These are phyloP conservation scores for Poterioochromonas sp. DNA, from an alignment of 352 stramenopile genomes.

Conservation along the genomic window DNA sequence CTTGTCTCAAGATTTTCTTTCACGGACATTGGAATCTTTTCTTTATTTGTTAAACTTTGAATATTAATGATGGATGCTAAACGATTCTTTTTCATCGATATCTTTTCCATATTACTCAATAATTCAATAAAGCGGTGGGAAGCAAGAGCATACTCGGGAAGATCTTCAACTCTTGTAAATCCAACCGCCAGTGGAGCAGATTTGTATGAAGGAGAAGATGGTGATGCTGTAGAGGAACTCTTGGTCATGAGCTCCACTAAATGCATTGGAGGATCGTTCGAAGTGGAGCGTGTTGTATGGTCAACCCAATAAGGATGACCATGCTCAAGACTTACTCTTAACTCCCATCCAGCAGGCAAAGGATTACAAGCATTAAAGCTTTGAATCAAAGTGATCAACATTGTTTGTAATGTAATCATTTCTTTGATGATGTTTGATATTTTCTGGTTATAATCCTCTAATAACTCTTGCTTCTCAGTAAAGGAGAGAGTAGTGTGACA, in stretches of 20 bases:
- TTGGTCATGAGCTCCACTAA: background rate
- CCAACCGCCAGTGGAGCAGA: background rate
- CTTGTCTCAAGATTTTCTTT: background rate
- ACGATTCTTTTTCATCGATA: background rate
- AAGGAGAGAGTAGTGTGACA: background rate
- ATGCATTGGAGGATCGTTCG: background rate
- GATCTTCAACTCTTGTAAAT: background rate
- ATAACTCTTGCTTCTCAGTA: background rate
- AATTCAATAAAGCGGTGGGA: background rate
- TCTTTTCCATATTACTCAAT: background rate
- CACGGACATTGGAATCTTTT: background rate
- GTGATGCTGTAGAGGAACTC: background rate
- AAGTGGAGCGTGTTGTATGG: constrained; percentile 34
- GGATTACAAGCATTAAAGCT: background rate
- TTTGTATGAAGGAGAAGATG: background rate
- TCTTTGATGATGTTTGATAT: background rate
- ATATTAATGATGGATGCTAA: background rate
- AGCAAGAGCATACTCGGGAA: background rate
- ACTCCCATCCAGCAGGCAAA: constrained; percentile 41
- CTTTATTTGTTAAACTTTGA: too few species aligned
- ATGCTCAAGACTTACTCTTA: constrained; percentile 33
- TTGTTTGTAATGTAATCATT: constrained; percentile 9
- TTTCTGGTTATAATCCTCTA: background rate
- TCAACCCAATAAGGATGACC: constrained; percentile 40
- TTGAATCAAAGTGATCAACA: constrained; percentile 2